Evolutionary conservation across 1,139 yeast genomes (phyloP), one percentile per base, ranked within the genome.

Genomic region (Nadsonia commutata): DNA sequence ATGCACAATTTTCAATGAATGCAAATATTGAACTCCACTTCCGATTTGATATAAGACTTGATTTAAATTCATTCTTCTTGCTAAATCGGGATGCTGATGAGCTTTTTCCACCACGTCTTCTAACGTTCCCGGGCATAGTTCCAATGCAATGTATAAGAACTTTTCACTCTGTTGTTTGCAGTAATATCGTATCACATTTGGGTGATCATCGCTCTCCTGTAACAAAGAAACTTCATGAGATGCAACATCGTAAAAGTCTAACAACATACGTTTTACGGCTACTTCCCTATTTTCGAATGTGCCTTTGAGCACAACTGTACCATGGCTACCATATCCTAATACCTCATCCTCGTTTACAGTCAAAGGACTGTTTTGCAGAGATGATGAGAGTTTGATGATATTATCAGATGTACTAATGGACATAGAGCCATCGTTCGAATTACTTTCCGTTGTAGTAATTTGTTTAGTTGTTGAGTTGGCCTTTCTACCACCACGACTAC

Each of bases 151-250:
- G 62, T 85, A 90, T 46, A 90, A 65, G 57, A 90, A 90, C 56
- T 81, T 77, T 48, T 85, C 95, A 37, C 83, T 80, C 39, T 82
- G 78, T 57, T 90, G 94, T 20, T 94, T 86, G 62, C 95, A 90
- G 57, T 78, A 90, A 58, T 90, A 90, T 45, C 98, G 68, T 18
- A 93, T 77, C 16, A 90, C 97, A 58, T 90, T 93, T 1, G 96
- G 94, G 59, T 90, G 97, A 58, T 86, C 95, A 56, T 90, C 99
- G 61, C 95, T 83, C 57, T 88, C 96, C 49, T 90, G 95, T 38
- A 90, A 64, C 20, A 88, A 63, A 22, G 81, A 71, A 11, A 93
- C 94, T 57, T 90, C 98, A 53, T 85, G 95, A n/a, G 88, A 80
- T 3, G 98, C 98, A 47, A 90, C 77, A 56, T 90, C 96, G 61